Conservation (phyloP, 2,329 filamentous ascomycete species). For the Penicillium polonicum region DNA sequence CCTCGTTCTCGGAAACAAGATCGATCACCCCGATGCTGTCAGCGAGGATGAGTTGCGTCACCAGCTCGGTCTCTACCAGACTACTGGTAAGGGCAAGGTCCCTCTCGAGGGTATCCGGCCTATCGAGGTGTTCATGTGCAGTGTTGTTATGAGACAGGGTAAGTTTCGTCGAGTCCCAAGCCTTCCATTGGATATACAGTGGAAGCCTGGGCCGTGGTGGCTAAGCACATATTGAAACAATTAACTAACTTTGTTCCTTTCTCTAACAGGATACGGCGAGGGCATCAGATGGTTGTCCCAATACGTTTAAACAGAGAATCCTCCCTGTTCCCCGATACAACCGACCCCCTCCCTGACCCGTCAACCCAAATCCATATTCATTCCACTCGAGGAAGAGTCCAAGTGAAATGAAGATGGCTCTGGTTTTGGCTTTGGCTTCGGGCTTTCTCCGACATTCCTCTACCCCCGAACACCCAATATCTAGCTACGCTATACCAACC, state of each 20-base stretch:
- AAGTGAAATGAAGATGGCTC: background rate
- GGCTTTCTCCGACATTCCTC: background rate
- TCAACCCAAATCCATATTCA: background rate
- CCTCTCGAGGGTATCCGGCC: slow-evolving; percentile 87
- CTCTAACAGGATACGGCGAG: slow-evolving; percentile 70
- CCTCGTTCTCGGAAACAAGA: slow-evolving; percentile 97
- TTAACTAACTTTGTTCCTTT: background rate
- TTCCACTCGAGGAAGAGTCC: background rate
- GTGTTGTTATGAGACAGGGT: slow-evolving; percentile 96
- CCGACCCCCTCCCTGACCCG: background rate
- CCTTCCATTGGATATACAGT: background rate
- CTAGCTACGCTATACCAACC: background rate
- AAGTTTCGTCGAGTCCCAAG: slow-evolving; percentile 30
- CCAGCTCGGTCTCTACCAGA: slow-evolving; percentile 91
- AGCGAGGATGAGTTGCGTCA: slow-evolving; percentile 93
- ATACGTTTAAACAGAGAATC: slow-evolving; percentile 66
- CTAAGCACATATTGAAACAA: background rate
- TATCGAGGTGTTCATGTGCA: slow-evolving; percentile 99
- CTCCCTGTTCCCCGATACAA: background rate
- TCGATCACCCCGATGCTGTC: slow-evolving; percentile 93
- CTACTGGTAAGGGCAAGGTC: slow-evolving; percentile 93
- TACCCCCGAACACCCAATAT: background rate
- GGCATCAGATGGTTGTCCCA: slow-evolving; percentile 89
- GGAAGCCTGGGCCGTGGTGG: background rate
- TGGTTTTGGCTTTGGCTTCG: background rate